A percentile compares a stretch with the other conserved stretches of the same genome.
phyloP scores from a whole-genome alignment of 1,284 basidiomycete genomes.

The Ceratobasidium sp. region DNA sequence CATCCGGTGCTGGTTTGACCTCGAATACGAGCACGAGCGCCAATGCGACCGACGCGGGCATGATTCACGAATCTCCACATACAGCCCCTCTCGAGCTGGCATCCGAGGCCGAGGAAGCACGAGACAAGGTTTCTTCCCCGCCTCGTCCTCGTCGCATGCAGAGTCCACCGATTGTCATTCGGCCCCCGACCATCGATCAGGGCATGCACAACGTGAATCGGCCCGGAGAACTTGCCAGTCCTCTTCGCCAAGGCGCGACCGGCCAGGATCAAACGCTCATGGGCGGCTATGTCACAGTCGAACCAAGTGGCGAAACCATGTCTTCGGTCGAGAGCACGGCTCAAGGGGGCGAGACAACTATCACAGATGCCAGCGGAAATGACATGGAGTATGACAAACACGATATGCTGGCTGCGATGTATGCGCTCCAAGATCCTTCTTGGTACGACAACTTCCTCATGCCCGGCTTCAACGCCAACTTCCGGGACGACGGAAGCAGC shows the following conservation, averaged over 20 bases:
- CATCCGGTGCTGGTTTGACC: background rate
- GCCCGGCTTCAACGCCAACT: slow-evolving; percentile 63
- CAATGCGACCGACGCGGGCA: slow-evolving; percentile 16
- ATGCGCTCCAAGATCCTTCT: slow-evolving; percentile 68
- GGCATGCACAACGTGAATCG: slow-evolving; percentile 6
- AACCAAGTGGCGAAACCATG: slow-evolving; percentile 41
- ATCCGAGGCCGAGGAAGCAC: slow-evolving; percentile 3
- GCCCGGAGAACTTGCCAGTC: background rate
- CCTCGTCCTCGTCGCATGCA: slow-evolving; percentile 6
- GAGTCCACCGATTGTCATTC: slow-evolving; percentile 35
- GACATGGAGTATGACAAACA: slow-evolving; percentile 44
- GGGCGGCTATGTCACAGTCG: slow-evolving; percentile 47
- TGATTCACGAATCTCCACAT: slow-evolving; percentile 23
- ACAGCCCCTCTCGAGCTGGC: background rate
- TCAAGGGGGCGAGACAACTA: slow-evolving; percentile 28
- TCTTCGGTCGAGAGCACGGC: slow-evolving; percentile 49
- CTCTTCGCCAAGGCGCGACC: background rate
- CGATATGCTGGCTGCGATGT: slow-evolving; percentile 73
- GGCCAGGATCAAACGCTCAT: slow-evolving; percentile 47
- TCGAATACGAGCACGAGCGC: slow-evolving; percentile 13
- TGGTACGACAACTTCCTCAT: slow-evolving; percentile 83
- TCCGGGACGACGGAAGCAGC: slow-evolving; percentile 25
- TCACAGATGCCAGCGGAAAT: slow-evolving; percentile 21
- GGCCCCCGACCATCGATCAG: slow-evolving; percentile 22
- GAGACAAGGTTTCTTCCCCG: background rate